Percentiles rank a stretch among this genome's conserved stretches.
Evolutionary conservation across 805 yeast genomes (phyloP).

Genomic region (Candida pseudofarinosa): DNA sequence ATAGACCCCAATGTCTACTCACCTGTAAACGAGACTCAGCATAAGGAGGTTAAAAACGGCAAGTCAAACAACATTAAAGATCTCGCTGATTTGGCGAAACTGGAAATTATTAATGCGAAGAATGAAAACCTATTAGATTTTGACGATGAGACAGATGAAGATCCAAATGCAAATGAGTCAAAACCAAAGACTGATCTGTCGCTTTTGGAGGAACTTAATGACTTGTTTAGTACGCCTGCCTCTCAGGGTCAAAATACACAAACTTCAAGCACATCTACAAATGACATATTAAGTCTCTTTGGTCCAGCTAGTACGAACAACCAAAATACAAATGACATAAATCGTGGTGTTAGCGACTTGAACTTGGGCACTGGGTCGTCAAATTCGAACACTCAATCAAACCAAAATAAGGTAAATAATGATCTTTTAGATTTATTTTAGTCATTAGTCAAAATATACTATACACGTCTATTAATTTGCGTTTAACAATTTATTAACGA

Average conservation of each 20-base stretch:
- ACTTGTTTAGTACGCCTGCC: slow-evolving; percentile 50
- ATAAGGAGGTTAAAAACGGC: slow-evolving; percentile 10
- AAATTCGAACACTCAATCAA: slow-evolving; percentile 3
- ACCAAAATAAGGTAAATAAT: slow-evolving; percentile 13
- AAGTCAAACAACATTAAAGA: slow-evolving; percentile 52
- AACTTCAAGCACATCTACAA: slow-evolving; percentile 13
- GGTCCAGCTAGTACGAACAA: slow-evolving; percentile 12
- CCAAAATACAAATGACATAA: slow-evolving; percentile 5
- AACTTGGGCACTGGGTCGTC: slow-evolving; percentile 10
- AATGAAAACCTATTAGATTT: slow-evolving; percentile 84
- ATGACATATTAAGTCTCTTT: slow-evolving; percentile 49
- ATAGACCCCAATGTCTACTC: slow-evolving; percentile 39
- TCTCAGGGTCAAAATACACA: slow-evolving; percentile 14
- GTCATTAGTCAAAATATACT: slow-evolving; percentile 1
- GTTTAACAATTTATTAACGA: slow-evolving; percentile 5
- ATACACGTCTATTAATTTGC: slow-evolving; percentile 2
- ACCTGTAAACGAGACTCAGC: slow-evolving; percentile 13
- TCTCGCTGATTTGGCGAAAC: slow-evolving; percentile 69
- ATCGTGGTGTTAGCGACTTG: slow-evolving; percentile 2
- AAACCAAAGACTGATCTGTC: slow-evolving; percentile 25
- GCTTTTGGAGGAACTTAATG: slow-evolving; percentile 71
- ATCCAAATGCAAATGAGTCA: slow-evolving; percentile 6
- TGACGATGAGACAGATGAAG: slow-evolving; percentile 54
- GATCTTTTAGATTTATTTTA: slow-evolving; percentile 39
- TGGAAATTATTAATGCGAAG: slow-evolving; percentile 64